phyloP scores from a whole-genome alignment of 768 basidiomycete genomes.

The Postia placenta region DNA sequence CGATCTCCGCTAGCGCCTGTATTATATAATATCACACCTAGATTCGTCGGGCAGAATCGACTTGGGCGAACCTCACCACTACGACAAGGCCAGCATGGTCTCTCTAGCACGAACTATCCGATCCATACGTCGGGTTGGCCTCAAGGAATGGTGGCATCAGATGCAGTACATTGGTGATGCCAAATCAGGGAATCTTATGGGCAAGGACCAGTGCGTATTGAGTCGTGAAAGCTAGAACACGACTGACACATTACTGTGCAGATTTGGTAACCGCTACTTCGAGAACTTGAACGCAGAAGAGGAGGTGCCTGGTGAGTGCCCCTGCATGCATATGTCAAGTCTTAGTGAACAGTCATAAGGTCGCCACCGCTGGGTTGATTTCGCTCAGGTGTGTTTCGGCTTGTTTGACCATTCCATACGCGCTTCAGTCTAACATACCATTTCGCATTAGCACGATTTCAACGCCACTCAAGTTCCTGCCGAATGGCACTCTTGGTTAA shows the following conservation, averaged over 20 bases:
- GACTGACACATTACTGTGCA: conserved; percentile 25
- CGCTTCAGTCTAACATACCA: not conserved
- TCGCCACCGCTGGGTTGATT: conserved; percentile 97
- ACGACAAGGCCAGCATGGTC: conserved; percentile 1
- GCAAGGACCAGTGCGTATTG: conserved; percentile 75
- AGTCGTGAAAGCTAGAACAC: not conserved
- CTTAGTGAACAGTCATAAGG: conserved; percentile 35
- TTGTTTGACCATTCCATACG: not conserved
- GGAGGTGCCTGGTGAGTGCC: conserved; percentile 74
- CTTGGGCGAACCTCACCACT: not conserved
- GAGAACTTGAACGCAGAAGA: conserved; percentile 86
- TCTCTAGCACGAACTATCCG: conserved; percentile 74
- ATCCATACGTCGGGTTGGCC: conserved; percentile 66
- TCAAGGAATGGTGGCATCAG: conserved; percentile 86
- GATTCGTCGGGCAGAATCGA: not conserved
- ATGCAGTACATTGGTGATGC: conserved; percentile 94
- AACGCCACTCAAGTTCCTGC: conserved; percentile 93
- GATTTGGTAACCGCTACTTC: conserved; percentile 92
- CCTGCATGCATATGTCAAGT: too few species aligned
- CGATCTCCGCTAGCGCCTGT: too few species aligned
- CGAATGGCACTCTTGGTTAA: conserved; percentile 96
- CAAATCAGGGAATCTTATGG: conserved; percentile 74
- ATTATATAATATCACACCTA: not conserved
- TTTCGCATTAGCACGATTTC: conserved; percentile 56
- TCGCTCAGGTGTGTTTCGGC: conserved; percentile 56